Evolutionary conservation across 371 early-diverging fungal genomes (phyloP).

Genomic region (Capillidium rhysosporum): DNA sequence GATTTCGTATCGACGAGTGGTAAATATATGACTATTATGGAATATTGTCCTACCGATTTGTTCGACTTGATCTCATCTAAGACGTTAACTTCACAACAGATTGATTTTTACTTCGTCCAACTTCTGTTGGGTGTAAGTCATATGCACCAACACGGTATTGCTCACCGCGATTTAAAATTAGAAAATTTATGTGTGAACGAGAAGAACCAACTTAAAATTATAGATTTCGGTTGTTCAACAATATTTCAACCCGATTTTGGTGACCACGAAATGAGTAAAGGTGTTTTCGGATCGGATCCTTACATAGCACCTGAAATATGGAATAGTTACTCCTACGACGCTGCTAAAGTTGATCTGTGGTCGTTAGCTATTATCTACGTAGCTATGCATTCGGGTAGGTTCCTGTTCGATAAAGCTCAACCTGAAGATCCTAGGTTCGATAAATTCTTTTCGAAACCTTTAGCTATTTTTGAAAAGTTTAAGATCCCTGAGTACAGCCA

Average conservation of each 20-base stretch:
- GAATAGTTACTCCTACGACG: slow-evolving; percentile 15
- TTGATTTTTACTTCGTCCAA: slow-evolving; percentile 31
- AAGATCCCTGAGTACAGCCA: neutral
- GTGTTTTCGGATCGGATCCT: slow-evolving; percentile 25
- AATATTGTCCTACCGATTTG: slow-evolving; percentile 1
- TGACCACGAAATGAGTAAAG: slow-evolving; percentile 1
- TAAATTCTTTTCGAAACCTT: neutral
- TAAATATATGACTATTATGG: neutral
- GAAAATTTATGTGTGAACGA: slow-evolving; percentile 61
- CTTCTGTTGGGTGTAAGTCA: slow-evolving; percentile 51
- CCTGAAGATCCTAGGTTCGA: neutral
- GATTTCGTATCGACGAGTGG: neutral
- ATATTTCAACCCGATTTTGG: neutral
- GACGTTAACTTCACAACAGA: neutral
- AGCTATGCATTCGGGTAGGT: slow-evolving; percentile 18
- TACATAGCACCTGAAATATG: slow-evolving; percentile 33
- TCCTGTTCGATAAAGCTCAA: slow-evolving; percentile 22
- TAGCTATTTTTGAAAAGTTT: neutral
- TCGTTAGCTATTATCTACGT: slow-evolving; percentile 23
- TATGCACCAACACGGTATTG: slow-evolving; percentile 50
- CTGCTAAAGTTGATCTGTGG: slow-evolving; percentile 25
- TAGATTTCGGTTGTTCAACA: slow-evolving; percentile 57
- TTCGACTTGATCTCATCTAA: neutral
- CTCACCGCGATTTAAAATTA: slow-evolving; percentile 59
- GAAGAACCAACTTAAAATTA: slow-evolving; percentile 62